Base-by-base conservation (phyloP, 441 rosid species). In the Mallotus japonicus region DNA sequence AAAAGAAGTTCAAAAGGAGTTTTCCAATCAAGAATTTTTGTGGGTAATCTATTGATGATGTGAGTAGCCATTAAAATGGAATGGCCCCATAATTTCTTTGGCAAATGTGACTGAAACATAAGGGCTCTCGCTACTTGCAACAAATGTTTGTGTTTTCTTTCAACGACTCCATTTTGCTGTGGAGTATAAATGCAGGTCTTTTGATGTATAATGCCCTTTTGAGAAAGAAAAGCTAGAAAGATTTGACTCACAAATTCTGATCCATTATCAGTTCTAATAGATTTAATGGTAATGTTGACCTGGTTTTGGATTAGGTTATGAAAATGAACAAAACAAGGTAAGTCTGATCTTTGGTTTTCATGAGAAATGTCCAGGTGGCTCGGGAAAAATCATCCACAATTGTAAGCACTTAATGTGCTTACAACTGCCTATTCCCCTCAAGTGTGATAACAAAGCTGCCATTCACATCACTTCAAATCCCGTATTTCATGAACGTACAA, bases 71-170 rank as follows among this genome's bases (percentile, higher is more conserved):
- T n/a, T 16, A 67, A 6, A 0, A 62, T 6, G 0, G 16, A 51
- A 5, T n/a, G 22, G 2, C 66, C 53, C 54, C 62, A 51, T 0
- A 63, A 72, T 10, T 3, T 24, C 1, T 6, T 16, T 20, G 47
- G 74, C 0, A 71, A 1, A 0, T 9, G 5, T 6, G 53, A 7
- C 1, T 34, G 62, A 8, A 63, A 51, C 4, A 61, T 6, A 0
- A 72, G 6, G 4, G 69, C 42, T 37, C 63, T 63, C 1, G 62
- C 40, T 2, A 24, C 28, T n/a, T 72, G 56, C 0, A 72, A 14
- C 9, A 62, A 12, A 16, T 72, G 62, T n/a, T 22, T 16, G 34
- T 72, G 53, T 37, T 66, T 72, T 1, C 62, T 34, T 14, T 72
- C 69, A 0, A 61, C 50, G 3, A 15, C 49, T 0, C 47, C 75